Evolutionary conservation across 2,329 filamentous ascomycete genomes (phyloP), one percentile per base, ranked within the genome.

Genomic region (Tricladium varicosporioides): DNA sequence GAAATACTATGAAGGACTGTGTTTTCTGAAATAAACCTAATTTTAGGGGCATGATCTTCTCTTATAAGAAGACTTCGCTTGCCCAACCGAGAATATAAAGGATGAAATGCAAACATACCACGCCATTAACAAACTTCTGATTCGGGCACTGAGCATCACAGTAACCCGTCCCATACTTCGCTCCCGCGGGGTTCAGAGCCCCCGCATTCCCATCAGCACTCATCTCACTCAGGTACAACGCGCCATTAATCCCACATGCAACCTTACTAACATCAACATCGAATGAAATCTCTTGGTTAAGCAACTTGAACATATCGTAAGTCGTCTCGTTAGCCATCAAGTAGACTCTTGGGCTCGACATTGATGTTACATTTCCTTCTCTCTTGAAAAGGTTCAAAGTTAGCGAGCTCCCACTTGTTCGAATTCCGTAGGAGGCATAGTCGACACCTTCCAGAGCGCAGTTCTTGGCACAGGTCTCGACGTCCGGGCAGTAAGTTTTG

Each of bases 201-300:
- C 36, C 36, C 11, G 36, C 10, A 40, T 40, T 40, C 4, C 87
- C 87, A 62, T 84, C 80, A 2, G 76, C 73, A 16, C 81, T 77
- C 85, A 88, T 88, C 67, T 81, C 75, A 16, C 81, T 76, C 47
- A 87, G 78, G 74, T 89, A 89, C 44, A 89, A 74, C 49, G 86
- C 86, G 56, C 86, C 86, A 72, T 91, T 89, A 58, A 89, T 74
- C 60, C 87, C 87, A 67, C 87, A 90, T 57, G 81, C 80, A 15
- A 88, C 75, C 63, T 80, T 80, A 27, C 85, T 87, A 47, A 87
- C 80, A 68, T 90, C 86, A 44, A 89, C 86, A 56, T 88, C 85
- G 61, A 89, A 88, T 56, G 84, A 84, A 73, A 89, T 83, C 72
- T 89, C 86, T 67, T 85, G 80, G 72, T 82, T 82, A 54, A 83